phyloP scores from a whole-genome alignment of 768 basidiomycete genomes.

The Termitomyces sp. region DNA sequence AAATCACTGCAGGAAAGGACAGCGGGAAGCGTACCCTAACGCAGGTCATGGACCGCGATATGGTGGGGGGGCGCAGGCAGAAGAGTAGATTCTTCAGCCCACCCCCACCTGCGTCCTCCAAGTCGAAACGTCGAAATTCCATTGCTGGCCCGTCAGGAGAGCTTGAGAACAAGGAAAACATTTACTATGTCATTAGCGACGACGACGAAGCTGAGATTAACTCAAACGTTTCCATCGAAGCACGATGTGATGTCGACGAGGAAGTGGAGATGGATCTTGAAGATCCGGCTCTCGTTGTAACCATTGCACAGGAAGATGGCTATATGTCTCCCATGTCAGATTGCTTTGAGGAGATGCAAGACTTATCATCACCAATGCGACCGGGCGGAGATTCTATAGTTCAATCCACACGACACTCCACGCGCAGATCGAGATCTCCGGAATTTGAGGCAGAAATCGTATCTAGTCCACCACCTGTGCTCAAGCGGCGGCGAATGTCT shows the following conservation, averaged over 20 bases:
- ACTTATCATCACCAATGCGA: constrained; percentile 62
- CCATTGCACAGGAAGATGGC: constrained; percentile 73
- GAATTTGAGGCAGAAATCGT: constrained; percentile 53
- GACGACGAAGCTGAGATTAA: constrained; percentile 20
- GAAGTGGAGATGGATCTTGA: constrained; percentile 37
- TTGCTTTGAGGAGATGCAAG: constrained; percentile 53
- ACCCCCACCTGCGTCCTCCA: neutral
- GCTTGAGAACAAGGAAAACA: constrained; percentile 41
- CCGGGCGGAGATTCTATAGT: constrained; percentile 16
- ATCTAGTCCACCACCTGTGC: constrained; percentile 39
- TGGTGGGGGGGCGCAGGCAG: constrained; percentile 43
- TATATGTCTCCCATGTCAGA: constrained; percentile 73
- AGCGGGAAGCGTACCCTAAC: constrained; percentile 77
- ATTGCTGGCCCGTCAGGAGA: constrained; percentile 32
- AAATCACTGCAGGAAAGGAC: constrained; percentile 42
- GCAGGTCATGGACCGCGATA: constrained; percentile 67
- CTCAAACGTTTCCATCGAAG: constrained; percentile 31
- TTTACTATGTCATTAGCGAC: constrained; percentile 24
- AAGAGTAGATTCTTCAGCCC: constrained; percentile 36
- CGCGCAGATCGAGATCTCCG: constrained; percentile 22
- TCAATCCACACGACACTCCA: constrained; percentile 7
- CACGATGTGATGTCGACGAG: constrained; percentile 33
- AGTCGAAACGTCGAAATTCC: constrained; percentile 6
- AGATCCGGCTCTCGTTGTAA: constrained; percentile 37
- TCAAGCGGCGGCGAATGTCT: constrained; percentile 9